Evolutionary conservation across 371 early-diverging fungal genomes (phyloP).

Genomic region (Mortierella sp.): DNA sequence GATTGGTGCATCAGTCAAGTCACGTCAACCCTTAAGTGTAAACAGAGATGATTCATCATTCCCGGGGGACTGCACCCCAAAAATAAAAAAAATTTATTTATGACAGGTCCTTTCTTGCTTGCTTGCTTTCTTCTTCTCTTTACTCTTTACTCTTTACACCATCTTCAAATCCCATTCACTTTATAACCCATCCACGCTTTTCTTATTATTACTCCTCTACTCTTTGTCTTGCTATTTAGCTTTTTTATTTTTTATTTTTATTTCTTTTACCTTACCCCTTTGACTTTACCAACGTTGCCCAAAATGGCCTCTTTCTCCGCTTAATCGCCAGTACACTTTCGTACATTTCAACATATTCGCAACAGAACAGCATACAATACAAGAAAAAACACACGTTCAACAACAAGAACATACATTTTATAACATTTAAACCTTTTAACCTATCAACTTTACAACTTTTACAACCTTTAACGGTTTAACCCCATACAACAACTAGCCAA

Average conservation of each 20-base stretch:
- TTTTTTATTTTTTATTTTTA: slow-evolving; percentile 10
- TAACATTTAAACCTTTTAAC: slow-evolving; percentile 18
- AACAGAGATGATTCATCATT: slow-evolving; percentile 28
- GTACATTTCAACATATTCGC: slow-evolving; percentile 29
- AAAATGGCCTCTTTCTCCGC: slow-evolving; percentile 49
- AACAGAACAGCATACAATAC: slow-evolving; percentile 16
- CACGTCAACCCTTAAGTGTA: slow-evolving; percentile 19
- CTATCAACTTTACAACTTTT: slow-evolving; percentile 22
- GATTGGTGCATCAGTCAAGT: slow-evolving; percentile 25
- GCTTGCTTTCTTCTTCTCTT: slow-evolving; percentile 10
- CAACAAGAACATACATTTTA: slow-evolving; percentile 14
- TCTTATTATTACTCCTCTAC: not conserved
- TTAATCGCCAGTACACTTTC: slow-evolving; percentile 43
- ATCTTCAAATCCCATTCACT: not conserved
- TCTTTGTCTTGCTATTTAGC: slow-evolving; percentile 4
- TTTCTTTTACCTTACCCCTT: not conserved
- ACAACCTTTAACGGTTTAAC: slow-evolving; percentile 42
- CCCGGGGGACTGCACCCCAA: not conserved
- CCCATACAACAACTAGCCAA: slow-evolving; percentile 28
- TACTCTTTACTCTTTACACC: slow-evolving; percentile 12
- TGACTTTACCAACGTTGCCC: slow-evolving; percentile 17
- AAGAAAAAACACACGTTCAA: slow-evolving; percentile 21
- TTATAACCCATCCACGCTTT: not conserved
- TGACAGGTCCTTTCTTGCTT: slow-evolving; percentile 5
- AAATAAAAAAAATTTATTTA: not conserved